These are phyloP conservation scores for Nannizziopsis barbatae DNA, from an alignment of 2,329 filamentous ascomycete species.

Conservation along the genomic window DNA sequence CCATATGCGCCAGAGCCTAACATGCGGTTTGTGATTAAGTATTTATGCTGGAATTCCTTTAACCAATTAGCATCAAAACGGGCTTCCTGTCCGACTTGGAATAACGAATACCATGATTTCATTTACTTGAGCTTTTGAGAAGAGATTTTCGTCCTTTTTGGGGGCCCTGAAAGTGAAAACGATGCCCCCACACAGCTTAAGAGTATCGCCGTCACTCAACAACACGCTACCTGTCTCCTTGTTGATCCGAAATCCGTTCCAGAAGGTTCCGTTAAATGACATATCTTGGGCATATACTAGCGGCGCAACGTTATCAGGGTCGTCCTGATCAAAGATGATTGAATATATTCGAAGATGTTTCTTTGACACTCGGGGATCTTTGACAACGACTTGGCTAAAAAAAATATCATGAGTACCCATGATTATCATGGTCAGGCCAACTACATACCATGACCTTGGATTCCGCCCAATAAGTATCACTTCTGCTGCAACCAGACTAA, in stretches of 20 bases:
- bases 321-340: constrained; percentile 32
- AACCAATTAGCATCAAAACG: neutral
- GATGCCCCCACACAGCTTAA: constrained; percentile 7
- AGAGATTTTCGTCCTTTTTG: neutral
- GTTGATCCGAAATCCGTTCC: constrained; percentile 23
- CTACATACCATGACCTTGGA: constrained; percentile 12
- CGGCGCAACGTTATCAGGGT: constrained; percentile 27
- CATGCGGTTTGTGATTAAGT: constrained; percentile 30
- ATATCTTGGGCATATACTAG: constrained; percentile 37
- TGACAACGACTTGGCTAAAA: constrained; percentile 21
- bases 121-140: constrained; percentile 22
- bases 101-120: constrained; percentile 25
- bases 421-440: neutral
- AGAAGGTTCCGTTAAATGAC: constrained; percentile 33
- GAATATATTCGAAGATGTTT: constrained; percentile 36
- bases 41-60: constrained; percentile 27
- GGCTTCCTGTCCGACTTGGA: neutral
- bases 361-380: constrained; percentile 30
- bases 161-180: constrained; percentile 9
- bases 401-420: neutral
- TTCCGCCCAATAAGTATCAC: constrained; percentile 16
- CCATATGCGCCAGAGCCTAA: constrained; percentile 36
- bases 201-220: constrained; percentile 24
- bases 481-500: constrained; percentile 12
- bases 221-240: constrained; percentile 12